Base-by-base conservation (phyloP, 257 asterid genomes). In the Solanum pimpinellifolium region DNA sequence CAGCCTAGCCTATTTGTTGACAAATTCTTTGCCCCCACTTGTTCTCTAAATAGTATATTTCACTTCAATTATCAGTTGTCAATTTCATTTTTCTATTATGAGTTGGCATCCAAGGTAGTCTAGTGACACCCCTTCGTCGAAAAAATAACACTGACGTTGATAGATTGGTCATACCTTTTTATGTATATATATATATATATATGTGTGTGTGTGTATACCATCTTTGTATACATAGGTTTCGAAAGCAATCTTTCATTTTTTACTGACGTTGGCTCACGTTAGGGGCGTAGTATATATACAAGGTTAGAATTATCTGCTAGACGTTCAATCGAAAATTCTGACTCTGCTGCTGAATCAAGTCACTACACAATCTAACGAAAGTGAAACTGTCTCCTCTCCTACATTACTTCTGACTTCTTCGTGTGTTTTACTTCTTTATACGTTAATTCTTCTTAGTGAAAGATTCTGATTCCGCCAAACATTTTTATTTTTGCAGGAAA, bases 401-500 rank as follows among this genome's bases (percentile, higher is more conserved):
- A 15, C 2, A 2, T 31, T 7, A 29, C 46, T 9, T 31, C 4
- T 29, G 25, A 70, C 14, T 7, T 70, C 7, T 70, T 70, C 13
- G 0, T 0, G 14, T 31, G 18, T 65, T 70, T 13, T 35, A 72
- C 49, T 73, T 20, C 3, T 37, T 35, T 73, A 35, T 33, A 9
- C 6, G 25, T 35, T 10, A 8, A 7, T 65, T 4, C n/a, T 5
- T 12, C 18, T 15, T 16, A 31, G 6, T 7, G 25, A 70, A 70
- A 31, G 33, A 69, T 70, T 49, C 29, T 20, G 73, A 73, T n/a
- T 83, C 21, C 7, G 4, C 2, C 5, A 27, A 27, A 88, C 42
- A 81, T 52, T 52, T 52, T 85, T 31, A 47, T 80, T 47, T 91
- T 47, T 91, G 77, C 98, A 97, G 98, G 99, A 90, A 97, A 89